Conservation (phyloP, 2,329 filamentous ascomycete genomes). For the Zymoseptoria crescenta region DNA sequence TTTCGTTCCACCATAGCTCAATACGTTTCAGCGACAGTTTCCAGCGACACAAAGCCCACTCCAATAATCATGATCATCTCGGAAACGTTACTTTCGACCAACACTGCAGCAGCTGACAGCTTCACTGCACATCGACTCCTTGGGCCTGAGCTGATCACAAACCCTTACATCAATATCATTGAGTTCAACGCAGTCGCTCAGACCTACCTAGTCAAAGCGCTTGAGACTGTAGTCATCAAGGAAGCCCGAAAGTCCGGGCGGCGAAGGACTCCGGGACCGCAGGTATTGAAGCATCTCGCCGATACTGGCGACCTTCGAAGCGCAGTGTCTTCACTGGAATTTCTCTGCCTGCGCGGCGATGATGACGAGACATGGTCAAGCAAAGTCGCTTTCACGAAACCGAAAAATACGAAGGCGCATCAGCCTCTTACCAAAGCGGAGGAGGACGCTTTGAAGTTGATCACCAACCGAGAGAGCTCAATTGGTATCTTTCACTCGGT, state of each 20-base stretch:
- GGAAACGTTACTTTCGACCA: slow-evolving; percentile 79
- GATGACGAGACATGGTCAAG: slow-evolving; percentile 66
- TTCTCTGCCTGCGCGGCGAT: slow-evolving; percentile 78
- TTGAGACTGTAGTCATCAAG: slow-evolving; percentile 75
- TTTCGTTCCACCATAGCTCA: slow-evolving; percentile 67
- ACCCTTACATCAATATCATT: slow-evolving; percentile 69
- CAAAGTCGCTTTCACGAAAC: slow-evolving; percentile 62
- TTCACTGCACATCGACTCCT: slow-evolving; percentile 87
- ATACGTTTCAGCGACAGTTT: slow-evolving; percentile 54
- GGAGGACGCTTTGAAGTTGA: slow-evolving; percentile 66
- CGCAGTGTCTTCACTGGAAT: slow-evolving; percentile 86
- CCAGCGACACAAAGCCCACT: slow-evolving; percentile 9
- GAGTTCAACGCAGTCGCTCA: slow-evolving; percentile 92
- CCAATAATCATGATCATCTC: slow-evolving; percentile 88
- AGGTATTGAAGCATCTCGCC: slow-evolving; percentile 69
- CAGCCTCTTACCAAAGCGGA: slow-evolving; percentile 66
- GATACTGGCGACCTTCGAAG: slow-evolving; percentile 88
- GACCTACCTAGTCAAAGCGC: slow-evolving; percentile 73
- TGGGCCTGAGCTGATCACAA: slow-evolving; percentile 74
- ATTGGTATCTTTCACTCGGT: slow-evolving; percentile 94
- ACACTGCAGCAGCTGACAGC: slow-evolving; percentile 76
- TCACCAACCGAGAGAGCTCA: slow-evolving; percentile 81
- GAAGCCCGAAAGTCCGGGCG: slow-evolving; percentile 73
- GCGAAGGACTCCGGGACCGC: slow-evolving; percentile 65
- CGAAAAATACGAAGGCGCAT: slow-evolving; percentile 54